A percentile compares a stretch with the other conserved stretches of the same genome.
Evolutionary conservation across 2,329 filamentous ascomycete species (phyloP).

Genomic region (Fusarium coicis): DNA sequence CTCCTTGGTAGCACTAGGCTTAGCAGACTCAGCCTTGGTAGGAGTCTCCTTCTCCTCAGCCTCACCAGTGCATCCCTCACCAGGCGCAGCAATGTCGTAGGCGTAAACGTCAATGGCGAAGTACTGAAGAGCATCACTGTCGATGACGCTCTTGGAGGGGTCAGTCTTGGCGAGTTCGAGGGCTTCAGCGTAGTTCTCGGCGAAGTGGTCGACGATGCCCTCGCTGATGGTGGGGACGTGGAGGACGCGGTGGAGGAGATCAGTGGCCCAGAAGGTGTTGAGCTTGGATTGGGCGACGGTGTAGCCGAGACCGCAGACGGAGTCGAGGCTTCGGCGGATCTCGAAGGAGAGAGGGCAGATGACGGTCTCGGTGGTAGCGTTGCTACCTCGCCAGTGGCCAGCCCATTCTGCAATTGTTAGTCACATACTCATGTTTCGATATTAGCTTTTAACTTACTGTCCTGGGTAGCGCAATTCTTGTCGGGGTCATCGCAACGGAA

Average conservation of each 20-base stretch:
- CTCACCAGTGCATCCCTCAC: conserved; percentile 68
- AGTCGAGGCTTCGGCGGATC: conserved; percentile 65
- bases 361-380: conserved; percentile 74
- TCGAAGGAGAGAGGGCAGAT: conserved; percentile 73
- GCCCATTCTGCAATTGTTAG: conserved; percentile 62
- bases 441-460: conserved; percentile 50
- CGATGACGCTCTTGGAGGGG: conserved; percentile 61
- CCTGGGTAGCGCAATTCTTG: conserved; percentile 66
- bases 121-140: conserved; percentile 73
- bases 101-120: conserved; percentile 77
- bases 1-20: not conserved
- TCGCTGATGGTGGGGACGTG: conserved; percentile 72
- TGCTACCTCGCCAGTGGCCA: conserved; percentile 74
- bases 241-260: conserved; percentile 73
- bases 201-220: conserved; percentile 69
- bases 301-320: conserved; percentile 72
- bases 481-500: conserved; percentile 78
- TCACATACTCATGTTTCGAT: fast-evolving
- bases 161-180: conserved; percentile 61
- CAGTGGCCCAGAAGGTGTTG: conserved; percentile 73
- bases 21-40: conserved; percentile 49
- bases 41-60: conserved; percentile 27
- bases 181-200: conserved; percentile 66
- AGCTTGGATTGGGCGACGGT: conserved; percentile 65
- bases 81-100: conserved; percentile 71